These are phyloP conservation scores for Pseudopithomyces maydicus DNA, from an alignment of 2,329 filamentous ascomycete species.

Conservation along the genomic window DNA sequence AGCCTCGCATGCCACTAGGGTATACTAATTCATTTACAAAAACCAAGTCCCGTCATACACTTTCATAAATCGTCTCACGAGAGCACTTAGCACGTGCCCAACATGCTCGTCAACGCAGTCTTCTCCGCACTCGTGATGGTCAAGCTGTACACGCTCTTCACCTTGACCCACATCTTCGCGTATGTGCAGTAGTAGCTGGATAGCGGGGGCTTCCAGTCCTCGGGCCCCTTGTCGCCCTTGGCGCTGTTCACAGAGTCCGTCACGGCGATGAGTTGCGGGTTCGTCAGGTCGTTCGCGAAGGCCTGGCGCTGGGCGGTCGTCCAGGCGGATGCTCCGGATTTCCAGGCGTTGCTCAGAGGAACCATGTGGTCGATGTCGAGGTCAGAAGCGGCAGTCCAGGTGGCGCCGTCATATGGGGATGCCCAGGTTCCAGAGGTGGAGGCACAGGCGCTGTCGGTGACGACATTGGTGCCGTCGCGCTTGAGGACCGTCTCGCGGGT, in stretches of 20 bases:
- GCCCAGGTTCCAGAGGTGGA: slow-evolving; percentile 71
- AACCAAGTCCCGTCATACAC: neutral
- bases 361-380: slow-evolving; percentile 86
- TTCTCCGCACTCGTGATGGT: slow-evolving; percentile 76
- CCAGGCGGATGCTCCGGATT: slow-evolving; percentile 75
- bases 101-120: slow-evolving; percentile 66
- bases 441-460: slow-evolving; percentile 63
- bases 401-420: slow-evolving; percentile 74
- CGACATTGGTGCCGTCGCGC: slow-evolving; percentile 72
- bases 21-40: neutral
- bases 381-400: slow-evolving; percentile 70
- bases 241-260: slow-evolving; percentile 75
- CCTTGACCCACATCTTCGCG: slow-evolving; percentile 74
- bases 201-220: slow-evolving; percentile 71
- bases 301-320: slow-evolving; percentile 66
- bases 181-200: slow-evolving; percentile 77
- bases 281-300: slow-evolving; percentile 78
- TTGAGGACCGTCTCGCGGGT: slow-evolving; percentile 74
- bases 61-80: neutral
- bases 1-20: neutral
- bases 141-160: slow-evolving; percentile 74
- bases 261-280: slow-evolving; percentile 79
- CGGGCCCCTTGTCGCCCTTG: slow-evolving; percentile 76
- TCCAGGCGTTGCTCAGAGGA: slow-evolving; percentile 80
- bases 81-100: slow-evolving; percentile 62